Conservation (phyloP, 139 green algal genomes). For the Yamagishiella unicocca region DNA sequence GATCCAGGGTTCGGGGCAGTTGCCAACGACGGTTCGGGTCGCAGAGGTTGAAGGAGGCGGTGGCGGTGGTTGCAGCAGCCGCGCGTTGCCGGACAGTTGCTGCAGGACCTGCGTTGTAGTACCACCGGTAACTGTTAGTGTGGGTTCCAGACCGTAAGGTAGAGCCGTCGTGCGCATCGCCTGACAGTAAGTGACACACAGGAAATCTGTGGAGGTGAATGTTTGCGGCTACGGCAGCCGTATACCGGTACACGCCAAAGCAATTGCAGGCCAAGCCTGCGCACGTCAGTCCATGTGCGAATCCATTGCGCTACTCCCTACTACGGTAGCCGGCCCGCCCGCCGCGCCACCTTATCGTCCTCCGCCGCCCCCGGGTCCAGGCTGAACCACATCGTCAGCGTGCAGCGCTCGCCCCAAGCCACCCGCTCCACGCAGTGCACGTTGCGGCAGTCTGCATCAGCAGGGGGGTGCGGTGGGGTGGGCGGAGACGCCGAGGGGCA, state of each 20-base stretch:
- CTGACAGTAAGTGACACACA: too few species aligned
- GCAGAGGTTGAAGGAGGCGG: too few species aligned
- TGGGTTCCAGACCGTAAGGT: too few species aligned
- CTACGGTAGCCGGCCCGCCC: neutral
- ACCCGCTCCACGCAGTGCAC: conserved; percentile 55
- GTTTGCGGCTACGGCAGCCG: too few species aligned
- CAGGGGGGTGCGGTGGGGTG: neutral
- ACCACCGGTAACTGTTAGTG: too few species aligned
- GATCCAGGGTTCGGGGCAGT: neutral
- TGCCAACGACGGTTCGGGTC: too few species aligned
- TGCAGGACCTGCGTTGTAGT: conserved; percentile 7
- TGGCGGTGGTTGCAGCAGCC: neutral
- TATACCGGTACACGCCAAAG: too few species aligned
- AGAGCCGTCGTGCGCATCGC: too few species aligned
- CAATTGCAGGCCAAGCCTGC: too few species aligned
- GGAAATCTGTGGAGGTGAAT: too few species aligned
- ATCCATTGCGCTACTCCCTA: too few species aligned
- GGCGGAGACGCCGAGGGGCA: neutral
- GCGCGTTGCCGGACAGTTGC: neutral
- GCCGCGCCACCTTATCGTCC: conserved; percentile 41
- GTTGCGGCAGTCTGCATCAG: conserved; percentile 43
- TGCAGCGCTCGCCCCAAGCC: conserved; percentile 44
- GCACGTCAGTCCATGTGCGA: too few species aligned
- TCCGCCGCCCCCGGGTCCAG: conserved; percentile 39
- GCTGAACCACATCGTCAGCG: conserved; percentile 56